Base-by-base conservation (phyloP, 2,329 filamentous ascomycete genomes). In the Monilinia aucupariae region DNA sequence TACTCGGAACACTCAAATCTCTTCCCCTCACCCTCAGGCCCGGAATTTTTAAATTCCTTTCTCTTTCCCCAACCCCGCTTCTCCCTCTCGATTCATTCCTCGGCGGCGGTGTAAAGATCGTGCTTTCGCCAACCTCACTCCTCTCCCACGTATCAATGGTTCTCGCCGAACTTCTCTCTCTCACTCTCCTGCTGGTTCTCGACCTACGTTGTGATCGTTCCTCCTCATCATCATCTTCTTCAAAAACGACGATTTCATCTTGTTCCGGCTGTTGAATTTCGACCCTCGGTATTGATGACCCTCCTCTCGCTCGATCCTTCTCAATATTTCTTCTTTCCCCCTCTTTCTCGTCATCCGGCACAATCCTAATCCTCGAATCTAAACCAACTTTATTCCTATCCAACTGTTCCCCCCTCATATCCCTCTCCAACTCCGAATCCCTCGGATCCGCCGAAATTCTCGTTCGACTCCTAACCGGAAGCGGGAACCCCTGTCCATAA, bases 281-380 rank as follows among this genome's bases (percentile, higher is more conserved):
- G 6, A 56, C 54, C 32, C 54, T 43, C 15, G 41, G 50, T n/a
- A 37, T 37, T 15, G n/a, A 37, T 22, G 32, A 12, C 22, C 4
- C 8, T 56, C 41, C 20, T 20, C 27, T 54, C 17, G n/a, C 22
- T 17, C 22, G 22, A 32, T 43, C 41, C 41, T 48, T 25, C 22
- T 45, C 43, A 4, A 12, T 39, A 39, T 55, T 39, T 45, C 27
- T 27, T 34, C 15, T 59, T 41, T 55, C 59, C 1, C 4, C n/a
- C 20, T 54, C 59, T 22, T 34, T 37, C 9, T 52, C 27, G 39
- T 30, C 39, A 34, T 17, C 4, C 8, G 54, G 41, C 1, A 56
- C 54, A 56, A 56, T 47, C n/a, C 54, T 61, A 39, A 61, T 41
- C 43, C 53, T 62, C 54, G 61, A 58, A 20, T 22, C 37, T 25